Conservation (phyloP, 1,139 yeast species). For the Yamadazyma dendronema region DNA sequence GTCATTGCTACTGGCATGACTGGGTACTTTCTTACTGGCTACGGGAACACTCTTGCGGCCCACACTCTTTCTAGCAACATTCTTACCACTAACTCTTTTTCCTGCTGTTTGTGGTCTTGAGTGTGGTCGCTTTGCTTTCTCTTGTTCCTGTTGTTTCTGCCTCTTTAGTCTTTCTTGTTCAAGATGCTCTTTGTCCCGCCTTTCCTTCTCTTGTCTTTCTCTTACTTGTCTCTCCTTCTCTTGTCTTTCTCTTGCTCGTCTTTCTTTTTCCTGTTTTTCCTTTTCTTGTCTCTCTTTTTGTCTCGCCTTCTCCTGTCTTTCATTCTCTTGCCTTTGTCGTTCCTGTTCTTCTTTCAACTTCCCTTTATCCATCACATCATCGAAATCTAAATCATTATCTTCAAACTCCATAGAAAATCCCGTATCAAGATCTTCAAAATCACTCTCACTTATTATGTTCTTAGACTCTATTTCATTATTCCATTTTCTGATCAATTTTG, state of each 20-base stretch:
- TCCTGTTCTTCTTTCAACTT: not conserved
- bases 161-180: not conserved
- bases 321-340: not conserved
- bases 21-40: slow-evolving; percentile 3
- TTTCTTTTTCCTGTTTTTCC: not conserved
- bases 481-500: slow-evolving; percentile 12
- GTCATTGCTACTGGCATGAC: not conserved
- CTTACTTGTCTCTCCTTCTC: slow-evolving; percentile 1
- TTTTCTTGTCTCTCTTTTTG: not conserved
- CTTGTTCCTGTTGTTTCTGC: not conserved
- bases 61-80: not conserved
- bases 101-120: not conserved
- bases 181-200: not conserved
- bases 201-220: not conserved
- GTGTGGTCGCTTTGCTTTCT: not conserved
- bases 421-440: slow-evolving; percentile 31
- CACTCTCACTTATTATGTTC: slow-evolving; percentile 34
- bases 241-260: not conserved
- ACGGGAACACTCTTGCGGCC: slow-evolving; percentile 2
- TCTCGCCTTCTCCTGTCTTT: not conserved
- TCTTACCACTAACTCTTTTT: not conserved
- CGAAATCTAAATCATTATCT: slow-evolving; percentile 21
- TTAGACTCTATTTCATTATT: slow-evolving; percentile 10
- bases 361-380: slow-evolving; percentile 5
- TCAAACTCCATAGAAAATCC: slow-evolving; percentile 15